Conservation (phyloP, 2,329 filamentous ascomycete genomes). For the Diaporthe sp. region DNA sequence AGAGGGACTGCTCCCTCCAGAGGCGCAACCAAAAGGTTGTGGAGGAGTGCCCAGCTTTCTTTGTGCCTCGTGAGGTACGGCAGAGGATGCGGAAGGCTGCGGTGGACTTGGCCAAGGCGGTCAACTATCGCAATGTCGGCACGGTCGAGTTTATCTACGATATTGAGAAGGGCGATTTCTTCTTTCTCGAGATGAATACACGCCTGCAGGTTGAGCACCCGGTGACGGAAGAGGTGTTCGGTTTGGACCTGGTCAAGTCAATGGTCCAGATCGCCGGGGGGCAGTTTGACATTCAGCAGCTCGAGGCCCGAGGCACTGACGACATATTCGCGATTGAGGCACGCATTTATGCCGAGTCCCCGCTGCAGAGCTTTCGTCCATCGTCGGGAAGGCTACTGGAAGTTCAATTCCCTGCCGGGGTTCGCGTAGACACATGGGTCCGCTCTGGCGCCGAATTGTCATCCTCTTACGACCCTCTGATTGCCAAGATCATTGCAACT, state of each 20-base stretch:
- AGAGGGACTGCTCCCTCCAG: not conserved
- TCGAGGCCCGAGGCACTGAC: not conserved
- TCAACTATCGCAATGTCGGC: not conserved
- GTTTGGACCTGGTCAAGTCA: not conserved
- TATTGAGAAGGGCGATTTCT: not conserved
- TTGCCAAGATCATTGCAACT: not conserved
- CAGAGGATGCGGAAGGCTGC: not conserved
- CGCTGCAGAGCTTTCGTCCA: not conserved
- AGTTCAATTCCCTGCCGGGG: not conserved
- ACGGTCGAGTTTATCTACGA: not conserved
- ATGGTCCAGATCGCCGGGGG: not conserved
- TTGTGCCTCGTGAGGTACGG: not conserved
- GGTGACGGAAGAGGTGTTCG: not conserved
- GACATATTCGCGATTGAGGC: not conserved
- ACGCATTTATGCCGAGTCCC: not conserved
- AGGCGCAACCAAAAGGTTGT: not conserved
- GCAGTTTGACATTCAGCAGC: not conserved
- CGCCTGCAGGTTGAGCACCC: not conserved
- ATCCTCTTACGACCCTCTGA: not conserved
- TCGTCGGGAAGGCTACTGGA: not conserved
- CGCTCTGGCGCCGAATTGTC: not conserved
- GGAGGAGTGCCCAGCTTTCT: not conserved
- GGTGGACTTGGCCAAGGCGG: not conserved
- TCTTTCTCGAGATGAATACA: not conserved
- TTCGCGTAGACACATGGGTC: not conserved